phyloP scores from a whole-genome alignment of 2,329 filamentous ascomycete species.

The Clarireedia sp. region DNA sequence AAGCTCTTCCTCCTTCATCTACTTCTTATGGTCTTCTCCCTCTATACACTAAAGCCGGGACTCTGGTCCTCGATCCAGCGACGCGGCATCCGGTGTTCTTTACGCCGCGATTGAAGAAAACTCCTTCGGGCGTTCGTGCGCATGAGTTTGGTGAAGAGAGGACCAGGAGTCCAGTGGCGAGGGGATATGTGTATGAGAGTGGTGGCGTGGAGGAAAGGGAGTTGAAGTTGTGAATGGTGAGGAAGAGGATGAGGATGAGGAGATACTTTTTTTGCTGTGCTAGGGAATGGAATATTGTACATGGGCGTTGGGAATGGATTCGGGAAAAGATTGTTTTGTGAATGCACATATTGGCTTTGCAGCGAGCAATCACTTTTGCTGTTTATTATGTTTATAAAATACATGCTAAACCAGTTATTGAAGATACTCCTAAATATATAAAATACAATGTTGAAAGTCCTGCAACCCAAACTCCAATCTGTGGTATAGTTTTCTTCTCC shows the following conservation, averaged over 20 bases:
- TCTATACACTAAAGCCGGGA: neutral
- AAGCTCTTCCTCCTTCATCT: slow-evolving; percentile 37
- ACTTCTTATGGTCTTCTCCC: slow-evolving; percentile 18
- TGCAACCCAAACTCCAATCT: slow-evolving; percentile 3
- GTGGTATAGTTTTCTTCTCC: slow-evolving; percentile 12
- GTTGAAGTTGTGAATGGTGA: slow-evolving; percentile 27
- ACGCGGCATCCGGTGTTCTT: slow-evolving; percentile 70
- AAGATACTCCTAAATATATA: neutral
- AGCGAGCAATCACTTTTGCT: too few species aligned
- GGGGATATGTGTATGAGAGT: slow-evolving; percentile 53
- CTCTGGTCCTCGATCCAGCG: slow-evolving; percentile 39
- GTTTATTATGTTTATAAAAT: too few species aligned
- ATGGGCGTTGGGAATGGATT: neutral
- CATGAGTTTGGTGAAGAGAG: slow-evolving; percentile 13
- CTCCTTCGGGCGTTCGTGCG: neutral
- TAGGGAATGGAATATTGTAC: neutral
- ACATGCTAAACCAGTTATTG: too few species aligned
- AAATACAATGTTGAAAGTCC: neutral
- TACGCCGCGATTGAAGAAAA: slow-evolving; percentile 40
- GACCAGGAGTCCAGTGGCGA: slow-evolving; percentile 44
- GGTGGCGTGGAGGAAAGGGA: slow-evolving; percentile 22
- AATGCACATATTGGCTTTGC: neutral
- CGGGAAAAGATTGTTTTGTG: neutral
- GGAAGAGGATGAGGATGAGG: neutral
- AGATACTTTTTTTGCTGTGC: neutral